Conservation (phyloP, 805 yeast genomes). For the Ogataea zsoltii region DNA sequence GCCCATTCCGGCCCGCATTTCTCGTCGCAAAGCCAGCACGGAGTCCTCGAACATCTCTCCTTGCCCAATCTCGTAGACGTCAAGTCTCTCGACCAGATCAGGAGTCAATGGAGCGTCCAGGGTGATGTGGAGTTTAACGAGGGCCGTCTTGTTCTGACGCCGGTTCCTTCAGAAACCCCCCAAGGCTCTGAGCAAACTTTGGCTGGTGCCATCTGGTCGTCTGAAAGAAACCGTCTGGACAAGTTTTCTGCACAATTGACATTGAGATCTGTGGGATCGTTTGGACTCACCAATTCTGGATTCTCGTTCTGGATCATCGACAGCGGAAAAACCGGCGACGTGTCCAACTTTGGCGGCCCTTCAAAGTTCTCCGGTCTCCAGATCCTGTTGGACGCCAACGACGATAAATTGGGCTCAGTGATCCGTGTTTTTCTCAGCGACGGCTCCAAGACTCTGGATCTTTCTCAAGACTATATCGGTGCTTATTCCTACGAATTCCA, state of each 20-base stretch:
- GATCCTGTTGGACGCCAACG: conserved; percentile 53
- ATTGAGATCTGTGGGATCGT: conserved; percentile 58
- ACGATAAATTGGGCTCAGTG: conserved; percentile 46
- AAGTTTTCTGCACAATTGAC: conserved; percentile 55
- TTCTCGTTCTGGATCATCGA: conserved; percentile 58
- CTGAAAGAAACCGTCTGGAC: conserved; percentile 28
- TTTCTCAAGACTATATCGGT: conserved; percentile 29
- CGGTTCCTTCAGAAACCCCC: conserved; percentile 33
- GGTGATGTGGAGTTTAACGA: conserved; percentile 45
- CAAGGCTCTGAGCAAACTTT: conserved; percentile 28
- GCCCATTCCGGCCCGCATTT: conserved; percentile 9
- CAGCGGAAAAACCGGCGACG: conserved; percentile 29
- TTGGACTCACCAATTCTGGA: conserved; percentile 55
- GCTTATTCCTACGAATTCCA: conserved; percentile 47
- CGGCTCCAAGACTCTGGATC: conserved; percentile 42
- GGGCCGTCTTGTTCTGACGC: conserved; percentile 57
- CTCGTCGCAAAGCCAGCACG: conserved; percentile 4
- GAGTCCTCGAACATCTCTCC: conserved; percentile 17
- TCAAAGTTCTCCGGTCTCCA: conserved; percentile 62
- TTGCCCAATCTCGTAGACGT: conserved; percentile 29
- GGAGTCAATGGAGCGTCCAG: conserved; percentile 42
- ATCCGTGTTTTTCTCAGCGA: conserved; percentile 63
- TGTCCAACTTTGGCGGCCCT: conserved; percentile 55
- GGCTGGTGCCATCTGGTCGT: conserved; percentile 49
- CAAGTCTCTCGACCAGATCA: conserved; percentile 36